phyloP scores from a whole-genome alignment of 73 alveolate species.

The Halteria grandinella region DNA sequence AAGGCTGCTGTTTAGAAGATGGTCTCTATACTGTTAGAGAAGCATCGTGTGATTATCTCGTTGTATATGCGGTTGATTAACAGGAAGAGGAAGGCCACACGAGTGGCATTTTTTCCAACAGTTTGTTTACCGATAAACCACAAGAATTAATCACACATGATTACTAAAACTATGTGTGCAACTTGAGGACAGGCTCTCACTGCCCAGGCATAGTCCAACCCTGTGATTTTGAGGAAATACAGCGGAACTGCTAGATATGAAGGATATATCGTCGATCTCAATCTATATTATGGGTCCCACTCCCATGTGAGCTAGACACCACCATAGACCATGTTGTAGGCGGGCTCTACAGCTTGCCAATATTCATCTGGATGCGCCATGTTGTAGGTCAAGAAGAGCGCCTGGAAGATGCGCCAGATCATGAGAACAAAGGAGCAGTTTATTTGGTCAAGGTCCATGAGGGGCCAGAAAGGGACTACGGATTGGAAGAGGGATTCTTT shows the following conservation, averaged over 20 bases:
- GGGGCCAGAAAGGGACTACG: too few species aligned
- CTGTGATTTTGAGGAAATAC: neutral
- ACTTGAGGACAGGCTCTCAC: neutral
- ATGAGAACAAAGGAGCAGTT: too few species aligned
- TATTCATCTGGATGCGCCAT: slow-evolving; percentile 54
- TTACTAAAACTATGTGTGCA: neutral
- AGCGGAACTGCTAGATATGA: neutral
- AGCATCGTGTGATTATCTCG: neutral
- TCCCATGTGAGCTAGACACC: slow-evolving; percentile 55
- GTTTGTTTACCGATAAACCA: slow-evolving; percentile 5
- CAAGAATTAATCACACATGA: slow-evolving; percentile 2
- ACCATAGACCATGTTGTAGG: slow-evolving; percentile 50
- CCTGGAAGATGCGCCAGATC: neutral
- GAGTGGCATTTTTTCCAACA: neutral
- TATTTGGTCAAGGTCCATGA: too few species aligned
- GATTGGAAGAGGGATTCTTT: too few species aligned
- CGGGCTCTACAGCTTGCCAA: slow-evolving; percentile 53
- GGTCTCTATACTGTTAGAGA: neutral
- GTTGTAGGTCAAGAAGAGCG: slow-evolving; percentile 31
- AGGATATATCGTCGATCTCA: slow-evolving; percentile 45
- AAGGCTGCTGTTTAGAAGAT: neutral
- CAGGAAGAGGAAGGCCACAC: neutral
- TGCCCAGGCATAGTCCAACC: neutral
- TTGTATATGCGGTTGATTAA: neutral
- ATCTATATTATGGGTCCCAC: slow-evolving; percentile 29